These are phyloP conservation scores for Magnaporthiopsis poae DNA, from an alignment of 2,329 filamentous ascomycete genomes.

Conservation along the genomic window DNA sequence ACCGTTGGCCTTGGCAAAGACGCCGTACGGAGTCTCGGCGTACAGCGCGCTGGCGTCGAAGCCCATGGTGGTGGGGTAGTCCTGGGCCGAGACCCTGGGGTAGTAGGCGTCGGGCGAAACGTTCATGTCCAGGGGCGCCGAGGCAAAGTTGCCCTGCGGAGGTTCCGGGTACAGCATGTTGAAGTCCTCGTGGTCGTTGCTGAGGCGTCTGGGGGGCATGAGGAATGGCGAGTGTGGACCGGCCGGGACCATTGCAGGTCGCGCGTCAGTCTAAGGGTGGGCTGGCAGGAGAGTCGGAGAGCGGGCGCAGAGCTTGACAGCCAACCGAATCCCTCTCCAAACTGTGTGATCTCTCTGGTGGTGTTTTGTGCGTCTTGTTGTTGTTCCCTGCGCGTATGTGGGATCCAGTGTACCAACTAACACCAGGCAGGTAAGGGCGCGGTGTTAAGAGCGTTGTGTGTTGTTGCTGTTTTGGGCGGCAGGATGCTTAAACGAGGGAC, in stretches of 20 bases:
- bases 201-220: conserved; percentile 4
- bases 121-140: conserved; percentile 11
- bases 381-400: neutral
- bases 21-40: conserved; percentile 31
- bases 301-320: too few relatives aligned
- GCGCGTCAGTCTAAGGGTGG: neutral
- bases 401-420: neutral
- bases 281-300: neutral
- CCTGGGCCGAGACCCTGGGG: conserved; percentile 8
- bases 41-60: conserved; percentile 39
- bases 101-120: conserved; percentile 15
- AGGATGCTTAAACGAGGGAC: conserved; percentile 2
- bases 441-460: neutral
- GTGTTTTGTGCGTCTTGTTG: neutral
- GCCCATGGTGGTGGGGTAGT: conserved; percentile 28
- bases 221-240: neutral
- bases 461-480: neutral
- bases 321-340: neutral
- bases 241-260: neutral
- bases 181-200: conserved; percentile 14
- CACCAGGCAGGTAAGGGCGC: neutral
- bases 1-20: conserved; percentile 20
- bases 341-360: neutral
- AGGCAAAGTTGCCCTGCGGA: conserved; percentile 11
- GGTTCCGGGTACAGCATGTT: conserved; percentile 17